phyloP scores from a whole-genome alignment of 2,329 filamentous ascomycete genomes.

The Amesomyces nigricolor region DNA sequence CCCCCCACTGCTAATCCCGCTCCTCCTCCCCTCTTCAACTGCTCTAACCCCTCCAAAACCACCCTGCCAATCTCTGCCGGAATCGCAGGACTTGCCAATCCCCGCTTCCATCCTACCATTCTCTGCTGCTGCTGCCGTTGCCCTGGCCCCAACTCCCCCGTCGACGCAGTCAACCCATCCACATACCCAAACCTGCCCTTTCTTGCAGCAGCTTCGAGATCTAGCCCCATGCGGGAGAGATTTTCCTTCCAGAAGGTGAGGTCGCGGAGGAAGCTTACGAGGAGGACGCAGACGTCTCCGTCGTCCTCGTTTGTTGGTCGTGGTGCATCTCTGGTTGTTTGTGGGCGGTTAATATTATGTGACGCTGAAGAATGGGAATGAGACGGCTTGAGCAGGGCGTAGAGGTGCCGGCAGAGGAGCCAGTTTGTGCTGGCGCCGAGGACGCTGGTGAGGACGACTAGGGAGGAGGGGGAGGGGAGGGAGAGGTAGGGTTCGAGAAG shows the following conservation, averaged over 20 bases:
- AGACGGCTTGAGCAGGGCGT: constrained; percentile 36
- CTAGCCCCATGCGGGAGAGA: constrained; percentile 63
- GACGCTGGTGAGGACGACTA: constrained; percentile 64
- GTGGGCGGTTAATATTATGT: not conserved
- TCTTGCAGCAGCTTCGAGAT: constrained; percentile 55
- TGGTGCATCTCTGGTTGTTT: not conserved
- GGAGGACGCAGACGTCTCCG: constrained; percentile 50
- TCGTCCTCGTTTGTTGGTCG: constrained; percentile 6
- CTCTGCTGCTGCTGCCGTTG: constrained; percentile 1
- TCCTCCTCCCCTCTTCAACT: constrained; percentile 26
- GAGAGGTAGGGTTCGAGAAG: constrained; percentile 59
- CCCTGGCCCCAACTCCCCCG: constrained; percentile 36
- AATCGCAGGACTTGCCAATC: constrained; percentile 29
- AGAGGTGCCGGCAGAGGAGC: constrained; percentile 55
- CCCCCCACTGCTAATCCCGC: not conserved
- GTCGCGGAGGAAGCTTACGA: constrained; percentile 80
- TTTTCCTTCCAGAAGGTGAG: constrained; percentile 73
- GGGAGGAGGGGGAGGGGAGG: constrained; percentile 52
- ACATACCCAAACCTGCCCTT: constrained; percentile 64
- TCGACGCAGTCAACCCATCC: constrained; percentile 69
- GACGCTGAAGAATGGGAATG: not conserved
- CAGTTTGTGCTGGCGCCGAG: constrained; percentile 60
- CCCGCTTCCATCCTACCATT: constrained; percentile 10
- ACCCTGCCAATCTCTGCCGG: constrained; percentile 35
- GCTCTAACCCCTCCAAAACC: constrained; percentile 37